Base-by-base conservation (phyloP, 2,329 filamentous ascomycete genomes). In the Aspergillus novoparasiticus region DNA sequence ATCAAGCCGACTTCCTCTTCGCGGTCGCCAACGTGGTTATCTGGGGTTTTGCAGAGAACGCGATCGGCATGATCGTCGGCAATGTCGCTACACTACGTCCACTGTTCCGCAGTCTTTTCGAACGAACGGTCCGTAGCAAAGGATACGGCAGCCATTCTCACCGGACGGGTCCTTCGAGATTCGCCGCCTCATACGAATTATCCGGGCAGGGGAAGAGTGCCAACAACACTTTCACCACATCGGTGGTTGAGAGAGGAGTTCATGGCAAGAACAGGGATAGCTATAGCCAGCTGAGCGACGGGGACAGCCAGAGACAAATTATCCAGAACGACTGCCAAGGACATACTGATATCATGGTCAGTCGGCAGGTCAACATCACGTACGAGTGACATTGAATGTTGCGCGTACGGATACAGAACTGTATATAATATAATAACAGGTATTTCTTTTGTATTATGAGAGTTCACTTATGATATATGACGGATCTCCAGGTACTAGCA, bases 21-120 rank as follows among this genome's bases (percentile, higher is more conserved):
- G 70, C 73, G 59, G 76, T 79, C 10, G 78, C 78, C 41, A 76
- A 78, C 53, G 80, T 82, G 41, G 78, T 77, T 0, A 74, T 81
- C 58, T 84, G 81, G 81, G 81, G 81, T 4, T 77, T 83, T 36
- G 76, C 83, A 28, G 83, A 84, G 64, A 80, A 82, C 39, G 83
- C 81, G 11, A 82, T 80, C 21, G 83, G 83, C 21, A 83, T 85
- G 64, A 76, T 81, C 9, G 82, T 83, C 14, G 82, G 81, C 3
- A 83, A 81, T 9, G 73, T 82, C 43, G 80, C 81, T 9, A 78
- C 81, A 4, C 75, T 84, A 1, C 80, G 82, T 0, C 82, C 82
- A 1, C 70, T 84, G 9, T 75, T 83, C 58, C 69, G 70, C 58
- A 62, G 74, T 28, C 58, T 72, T 9, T 60, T 66, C 41, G 64